These are phyloP conservation scores for Aspergillus diversus DNA, from an alignment of 495 filamentous ascomycete genomes.

Conservation along the genomic window DNA sequence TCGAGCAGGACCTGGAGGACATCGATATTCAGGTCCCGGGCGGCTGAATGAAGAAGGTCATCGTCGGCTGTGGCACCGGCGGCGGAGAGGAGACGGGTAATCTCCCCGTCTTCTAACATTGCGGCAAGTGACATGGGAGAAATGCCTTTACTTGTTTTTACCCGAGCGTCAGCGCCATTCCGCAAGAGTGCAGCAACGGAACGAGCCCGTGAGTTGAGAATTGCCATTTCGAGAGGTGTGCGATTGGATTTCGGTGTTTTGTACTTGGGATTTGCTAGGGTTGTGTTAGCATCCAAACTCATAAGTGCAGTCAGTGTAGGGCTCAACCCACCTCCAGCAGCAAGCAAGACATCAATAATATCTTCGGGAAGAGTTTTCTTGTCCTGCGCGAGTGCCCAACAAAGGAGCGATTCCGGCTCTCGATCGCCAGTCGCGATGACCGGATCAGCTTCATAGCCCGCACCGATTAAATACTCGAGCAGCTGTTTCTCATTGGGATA, in stretches of 20 bases:
- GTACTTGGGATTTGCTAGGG: constrained; percentile 13
- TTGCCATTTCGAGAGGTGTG: constrained; percentile 16
- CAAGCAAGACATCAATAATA: constrained; percentile 10
- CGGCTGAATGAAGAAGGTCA: constrained; percentile 12
- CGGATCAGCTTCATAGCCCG: constrained; percentile 11
- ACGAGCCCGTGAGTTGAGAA: constrained; percentile 6
- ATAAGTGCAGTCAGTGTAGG: neutral
- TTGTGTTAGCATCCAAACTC: neutral
- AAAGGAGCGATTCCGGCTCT: constrained; percentile 10
- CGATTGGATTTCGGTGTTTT: constrained; percentile 2
- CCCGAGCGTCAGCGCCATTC: constrained; percentile 7
- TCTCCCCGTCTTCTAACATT: too few relatives aligned
- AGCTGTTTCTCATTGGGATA: constrained; percentile 16
- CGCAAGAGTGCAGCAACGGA: constrained; percentile 11
- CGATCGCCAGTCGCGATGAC: neutral
- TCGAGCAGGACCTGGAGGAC: constrained; percentile 14
- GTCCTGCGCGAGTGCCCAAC: constrained; percentile 14
- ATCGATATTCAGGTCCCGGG: constrained; percentile 15
- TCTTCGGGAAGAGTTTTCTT: constrained; percentile 1
- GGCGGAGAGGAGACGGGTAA: neutral
- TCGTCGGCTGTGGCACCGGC: constrained; percentile 12
- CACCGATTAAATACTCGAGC: constrained; percentile 9
- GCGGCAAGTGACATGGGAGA: constrained; percentile 1
- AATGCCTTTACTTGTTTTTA: constrained; percentile 4
- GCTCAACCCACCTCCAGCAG: constrained; percentile 8